Evolutionary conservation across 1,284 basidiomycete genomes (phyloP), one percentile per base, ranked within the genome.

Genomic region (Malassezia yamatoensis): DNA sequence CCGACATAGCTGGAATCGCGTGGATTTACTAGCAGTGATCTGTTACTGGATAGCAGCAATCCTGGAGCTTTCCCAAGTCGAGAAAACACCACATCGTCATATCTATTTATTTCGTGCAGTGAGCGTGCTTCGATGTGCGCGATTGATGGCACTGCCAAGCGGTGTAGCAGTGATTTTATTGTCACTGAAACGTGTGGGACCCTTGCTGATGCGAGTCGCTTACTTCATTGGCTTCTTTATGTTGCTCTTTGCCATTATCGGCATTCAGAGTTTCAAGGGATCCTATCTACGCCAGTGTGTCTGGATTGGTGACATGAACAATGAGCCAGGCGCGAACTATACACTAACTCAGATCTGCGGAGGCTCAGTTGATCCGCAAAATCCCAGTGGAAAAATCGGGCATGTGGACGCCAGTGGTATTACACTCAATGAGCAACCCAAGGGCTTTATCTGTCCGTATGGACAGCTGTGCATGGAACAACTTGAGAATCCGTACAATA

Each of bases 151-250:
- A 2, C 83, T 96, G 49, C 96, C 91, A 1, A 84, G 83, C 59
- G 93, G 93, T 76, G 96, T 93, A n/a, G 62, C 65, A 83, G 96
- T 90, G 0, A 96, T 98, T 69, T 84, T 96, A 79, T 85, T 85
- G 57, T 91, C 88, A 10, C 79, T 98, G 59, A 98, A 98, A 77
- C 84, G 83, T 0, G 90, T 93, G 0, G 82, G 85, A 15, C 90
- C 91, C 0, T 78, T 96, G 18, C 81, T 98, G 16, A 83, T 88
- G 16, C 87, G 85, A 62, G 91, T 96, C 6, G 81, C 88, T 1
- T 88, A 88, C 74, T 96, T 96, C 71, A 86, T 93, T 21, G 65
- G 90, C 34, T 96, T 96, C 68, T 90, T 90, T 0, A 86, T 90
- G 78, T 78, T 85, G 5, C 72, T 96, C 8, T 96, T 96, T 76